phyloP scores from a whole-genome alignment of 805 yeast species.

The Metschnikowia peoriensis region DNA sequence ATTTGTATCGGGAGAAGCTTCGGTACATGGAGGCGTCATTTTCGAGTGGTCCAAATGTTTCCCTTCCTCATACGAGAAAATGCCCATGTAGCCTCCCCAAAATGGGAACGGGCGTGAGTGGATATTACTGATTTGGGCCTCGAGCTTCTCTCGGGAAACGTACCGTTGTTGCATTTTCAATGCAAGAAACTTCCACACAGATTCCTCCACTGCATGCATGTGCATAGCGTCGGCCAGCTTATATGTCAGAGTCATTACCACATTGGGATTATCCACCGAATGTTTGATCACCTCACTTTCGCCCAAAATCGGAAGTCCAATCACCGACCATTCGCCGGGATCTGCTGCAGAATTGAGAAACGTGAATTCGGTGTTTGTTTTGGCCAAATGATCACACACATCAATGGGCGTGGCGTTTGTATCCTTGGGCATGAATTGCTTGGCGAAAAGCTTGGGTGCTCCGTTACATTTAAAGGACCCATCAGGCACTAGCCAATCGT shows the following conservation, averaged over 20 bases:
- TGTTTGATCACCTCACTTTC: slow-evolving; percentile 55
- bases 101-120: slow-evolving; percentile 57
- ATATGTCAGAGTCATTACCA: slow-evolving; percentile 30
- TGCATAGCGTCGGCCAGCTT: slow-evolving; percentile 10
- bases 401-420: slow-evolving; percentile 35
- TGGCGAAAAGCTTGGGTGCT: slow-evolving; percentile 3
- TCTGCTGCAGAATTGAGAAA: slow-evolving; percentile 73
- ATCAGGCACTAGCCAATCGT: slow-evolving; percentile 17
- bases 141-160: slow-evolving; percentile 30
- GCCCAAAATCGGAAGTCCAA: slow-evolving; percentile 61
- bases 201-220: slow-evolving; percentile 13
- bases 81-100: slow-evolving; percentile 88
- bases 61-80: slow-evolving; percentile 87
- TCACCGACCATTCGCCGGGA: slow-evolving; percentile 87
- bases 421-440: slow-evolving; percentile 4
- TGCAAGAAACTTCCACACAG: slow-evolving; percentile 57
- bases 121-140: slow-evolving; percentile 13
- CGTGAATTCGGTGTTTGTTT: slow-evolving; percentile 37
- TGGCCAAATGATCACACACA: slow-evolving; percentile 49
- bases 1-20: slow-evolving; percentile 66
- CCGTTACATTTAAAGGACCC: slow-evolving; percentile 5
- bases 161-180: slow-evolving; percentile 41
- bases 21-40: slow-evolving; percentile 38
- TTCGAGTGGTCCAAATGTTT: slow-evolving; percentile 37
- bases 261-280: slow-evolving; percentile 46